Evolutionary conservation across 2,329 filamentous ascomycete species (phyloP).

Genomic region (Paracoccidioides brasiliensis): DNA sequence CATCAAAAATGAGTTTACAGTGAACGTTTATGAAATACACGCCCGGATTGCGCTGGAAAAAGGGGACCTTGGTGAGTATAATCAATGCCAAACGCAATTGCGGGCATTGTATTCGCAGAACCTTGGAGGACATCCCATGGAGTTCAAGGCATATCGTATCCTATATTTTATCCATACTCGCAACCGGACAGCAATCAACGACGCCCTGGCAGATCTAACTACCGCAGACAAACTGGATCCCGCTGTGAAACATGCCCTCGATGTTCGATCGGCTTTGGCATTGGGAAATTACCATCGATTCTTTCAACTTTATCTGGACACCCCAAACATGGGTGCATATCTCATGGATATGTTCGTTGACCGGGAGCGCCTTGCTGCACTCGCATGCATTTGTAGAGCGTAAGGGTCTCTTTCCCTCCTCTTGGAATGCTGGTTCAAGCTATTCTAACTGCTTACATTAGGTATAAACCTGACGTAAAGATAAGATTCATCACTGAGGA

Average conservation of each 20-base stretch:
- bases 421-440: not conserved
- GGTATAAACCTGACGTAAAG: conserved; percentile 83
- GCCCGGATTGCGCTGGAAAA: conserved; percentile 95
- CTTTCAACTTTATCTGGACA: conserved; percentile 88
- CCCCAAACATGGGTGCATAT: conserved; percentile 94
- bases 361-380: conserved; percentile 77
- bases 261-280: conserved; percentile 81
- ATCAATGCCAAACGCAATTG: conserved; percentile 98
- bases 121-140: conserved; percentile 76
- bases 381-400: conserved; percentile 91
- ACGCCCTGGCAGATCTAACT: conserved; percentile 97
- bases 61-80: conserved; percentile 99
- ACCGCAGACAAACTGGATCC: conserved; percentile 79
- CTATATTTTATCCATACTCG: conserved; percentile 98
- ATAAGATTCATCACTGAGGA: conserved; percentile 90
- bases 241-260: conserved; percentile 79
- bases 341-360: conserved; percentile 99
- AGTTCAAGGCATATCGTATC: conserved; percentile 99
- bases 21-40: conserved; percentile 93
- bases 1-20: conserved; percentile 92
- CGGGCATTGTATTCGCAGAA: conserved; percentile 79
- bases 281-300: conserved; percentile 96
- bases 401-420: conserved; percentile 40
- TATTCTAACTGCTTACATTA: conserved; percentile 40
- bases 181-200: conserved; percentile 96